Evolutionary conservation across 2,329 filamentous ascomycete genomes (phyloP).

Genomic region (Fusarium humuli): DNA sequence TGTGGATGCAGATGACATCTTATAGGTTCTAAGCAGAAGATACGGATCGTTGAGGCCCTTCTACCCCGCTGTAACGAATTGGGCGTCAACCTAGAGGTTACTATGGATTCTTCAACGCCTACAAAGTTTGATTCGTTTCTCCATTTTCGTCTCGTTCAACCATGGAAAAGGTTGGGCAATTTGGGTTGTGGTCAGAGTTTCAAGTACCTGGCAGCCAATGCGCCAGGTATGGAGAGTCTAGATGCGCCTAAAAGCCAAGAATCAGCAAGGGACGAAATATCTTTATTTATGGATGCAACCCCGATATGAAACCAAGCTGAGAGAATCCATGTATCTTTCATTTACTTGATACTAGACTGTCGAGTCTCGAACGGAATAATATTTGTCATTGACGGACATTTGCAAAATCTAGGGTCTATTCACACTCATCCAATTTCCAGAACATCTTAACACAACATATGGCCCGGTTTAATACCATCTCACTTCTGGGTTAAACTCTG

Average conservation of each 20-base stretch:
- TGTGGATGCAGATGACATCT: background rate
- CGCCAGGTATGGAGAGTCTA: constrained; percentile 20
- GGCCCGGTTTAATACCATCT: background rate
- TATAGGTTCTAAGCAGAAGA: background rate
- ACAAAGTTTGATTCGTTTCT: constrained; percentile 1
- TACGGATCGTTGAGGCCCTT: constrained; percentile 23
- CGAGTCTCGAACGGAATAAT: background rate
- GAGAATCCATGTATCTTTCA: constrained; percentile 1
- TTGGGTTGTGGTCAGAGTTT: constrained; percentile 13
- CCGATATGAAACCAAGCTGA: constrained; percentile 9
- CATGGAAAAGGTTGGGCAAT: constrained; percentile 5
- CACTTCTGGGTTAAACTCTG: constrained; percentile 7
- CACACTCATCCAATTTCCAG: background rate
- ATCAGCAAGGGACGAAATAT: constrained; percentile 8
- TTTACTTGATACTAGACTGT: constrained; percentile 8
- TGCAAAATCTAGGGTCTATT: background rate
- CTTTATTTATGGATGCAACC: constrained; percentile 8
- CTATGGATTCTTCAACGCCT: background rate
- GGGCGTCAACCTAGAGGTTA: constrained; percentile 19
- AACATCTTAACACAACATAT: background rate
- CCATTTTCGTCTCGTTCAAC: constrained; percentile 8
- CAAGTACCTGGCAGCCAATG: constrained; percentile 18
- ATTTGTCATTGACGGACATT: background rate
- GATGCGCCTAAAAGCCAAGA: constrained; percentile 22
- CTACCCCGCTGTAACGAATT: constrained; percentile 25